Base-by-base conservation (phyloP, 768 basidiomycete genomes). In the Leccinellum luteum region DNA sequence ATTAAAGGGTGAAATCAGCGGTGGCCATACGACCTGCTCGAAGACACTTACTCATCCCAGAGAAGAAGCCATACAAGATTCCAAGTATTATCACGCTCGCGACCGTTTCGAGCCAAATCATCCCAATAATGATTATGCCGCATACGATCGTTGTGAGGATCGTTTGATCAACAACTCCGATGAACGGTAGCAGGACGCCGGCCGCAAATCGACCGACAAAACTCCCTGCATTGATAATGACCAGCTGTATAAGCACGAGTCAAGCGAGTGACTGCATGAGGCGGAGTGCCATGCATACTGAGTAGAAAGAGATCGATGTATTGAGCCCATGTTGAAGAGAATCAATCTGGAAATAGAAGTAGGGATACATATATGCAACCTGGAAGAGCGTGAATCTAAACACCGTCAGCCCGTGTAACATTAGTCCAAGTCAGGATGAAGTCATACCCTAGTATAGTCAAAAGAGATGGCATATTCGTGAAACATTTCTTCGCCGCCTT, bases 271-370 rank as follows among this genome's bases (percentile, higher is more conserved):
- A 27, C 13, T 21, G 30, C 19, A 15, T n/a, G 27, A 9, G 31
- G 19, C 4, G 19, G 21, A 13, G 49, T 51, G n/a, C 8, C 19
- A 21, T 15, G 41, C 41, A 19, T 43, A 51, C 49, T 9, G 32
- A 77, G 62, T 85, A 85, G 60, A 85, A 85, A 0, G 85, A 78
- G 15, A 87, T 71, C 23, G 68, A 69, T 1, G 72, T 55, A 43
- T 70, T 63, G 27, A 84, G 70, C 3, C 80, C 80, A 48, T 81
- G 81, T 55, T 73, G 73, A 14, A 83, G 74, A 3, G 84, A 75
- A 48, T 82, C 78, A 6, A 85, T 64, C 61, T 87, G 85, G 19
- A 87, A 70, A 66, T 84, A 86, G 67, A 82, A 85, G 45, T 80
- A 74, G 0, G 84, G 82, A 51, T 79, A 82, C 56, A 76, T 78